These are phyloP conservation scores for Citrus unshiu DNA, from an alignment of 345 rosid species.

Conservation along the genomic window DNA sequence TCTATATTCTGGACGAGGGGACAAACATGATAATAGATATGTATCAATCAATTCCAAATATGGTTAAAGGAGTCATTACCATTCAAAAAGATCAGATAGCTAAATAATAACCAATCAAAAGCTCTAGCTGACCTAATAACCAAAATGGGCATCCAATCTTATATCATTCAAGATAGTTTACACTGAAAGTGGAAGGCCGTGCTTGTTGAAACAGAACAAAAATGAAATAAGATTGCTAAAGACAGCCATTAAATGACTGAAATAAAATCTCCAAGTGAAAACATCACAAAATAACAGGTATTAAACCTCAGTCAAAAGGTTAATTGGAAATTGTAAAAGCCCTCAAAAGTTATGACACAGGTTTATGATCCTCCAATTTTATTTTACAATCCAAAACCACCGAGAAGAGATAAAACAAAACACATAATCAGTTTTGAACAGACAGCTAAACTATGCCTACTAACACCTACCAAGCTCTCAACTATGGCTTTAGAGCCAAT, in stretches of 20 bases:
- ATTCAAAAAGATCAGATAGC: neutral
- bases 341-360: conserved; percentile 3
- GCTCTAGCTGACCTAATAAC: neutral
- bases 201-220: neutral
- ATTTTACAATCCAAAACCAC: conserved; percentile 31
- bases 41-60: neutral
- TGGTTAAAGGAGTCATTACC: neutral
- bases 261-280: neutral
- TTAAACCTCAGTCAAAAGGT: conserved; percentile 8
- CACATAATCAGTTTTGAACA: conserved; percentile 15
- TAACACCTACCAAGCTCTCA: conserved; percentile 13
- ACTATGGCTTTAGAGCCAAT: conserved; percentile 75
- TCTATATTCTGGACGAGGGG: no score
- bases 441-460: conserved; percentile 16
- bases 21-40: neutral
- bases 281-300: conserved; percentile 6
- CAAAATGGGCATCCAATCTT: neutral
- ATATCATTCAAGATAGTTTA: neutral
- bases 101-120: neutral
- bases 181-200: neutral
- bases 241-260: neutral
- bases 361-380: conserved; percentile 21
- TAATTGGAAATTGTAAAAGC: neutral
- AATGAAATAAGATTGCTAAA: neutral
- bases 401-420: conserved; percentile 3